Percentiles rank a stretch among this genome's conserved stretches.
phyloP scores from a whole-genome alignment of 129 eudicot species.

The Chrysanthemum seticuspe region DNA sequence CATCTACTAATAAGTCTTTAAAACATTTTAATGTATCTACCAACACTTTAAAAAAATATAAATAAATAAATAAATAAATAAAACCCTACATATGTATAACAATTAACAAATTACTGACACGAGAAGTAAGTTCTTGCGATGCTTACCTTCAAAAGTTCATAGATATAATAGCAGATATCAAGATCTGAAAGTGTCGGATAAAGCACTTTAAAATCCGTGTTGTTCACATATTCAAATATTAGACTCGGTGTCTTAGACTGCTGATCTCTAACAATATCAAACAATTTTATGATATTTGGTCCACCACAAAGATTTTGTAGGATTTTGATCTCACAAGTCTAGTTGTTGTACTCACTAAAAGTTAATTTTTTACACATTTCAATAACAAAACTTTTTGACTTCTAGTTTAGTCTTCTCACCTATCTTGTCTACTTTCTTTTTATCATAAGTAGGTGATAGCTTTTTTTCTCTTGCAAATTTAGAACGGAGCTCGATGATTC shows the following conservation, averaged over 20 bases:
- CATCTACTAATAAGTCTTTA: too few species aligned
- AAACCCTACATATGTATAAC: background rate
- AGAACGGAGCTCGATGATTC: too few species aligned
- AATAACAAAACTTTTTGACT: too few species aligned
- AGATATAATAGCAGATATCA: conserved; percentile 84
- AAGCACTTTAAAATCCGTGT: conserved; percentile 82
- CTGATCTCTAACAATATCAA: conserved; percentile 94
- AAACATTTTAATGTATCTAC: too few species aligned
- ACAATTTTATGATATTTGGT: conserved; percentile 88
- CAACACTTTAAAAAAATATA: too few species aligned
- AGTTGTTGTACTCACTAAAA: too few species aligned
- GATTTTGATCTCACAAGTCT: conserved; percentile 60
- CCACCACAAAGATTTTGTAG: conserved; percentile 93
- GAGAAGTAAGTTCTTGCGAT: background rate
- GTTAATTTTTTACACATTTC: too few species aligned
- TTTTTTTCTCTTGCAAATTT: too few species aligned
- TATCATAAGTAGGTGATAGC: too few species aligned
- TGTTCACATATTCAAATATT: conserved; percentile 89
- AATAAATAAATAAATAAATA: too few species aligned
- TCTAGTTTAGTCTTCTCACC: too few species aligned
- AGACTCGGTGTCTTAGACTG: conserved; percentile 97
- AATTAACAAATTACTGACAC: background rate
- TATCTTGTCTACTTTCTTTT: too few species aligned
- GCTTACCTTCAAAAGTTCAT: conserved; percentile 84
- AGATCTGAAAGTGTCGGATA: conserved; percentile 87